phyloP scores from a whole-genome alignment of 2,329 filamentous ascomycete species.

The Penicillium brevicompactum region DNA sequence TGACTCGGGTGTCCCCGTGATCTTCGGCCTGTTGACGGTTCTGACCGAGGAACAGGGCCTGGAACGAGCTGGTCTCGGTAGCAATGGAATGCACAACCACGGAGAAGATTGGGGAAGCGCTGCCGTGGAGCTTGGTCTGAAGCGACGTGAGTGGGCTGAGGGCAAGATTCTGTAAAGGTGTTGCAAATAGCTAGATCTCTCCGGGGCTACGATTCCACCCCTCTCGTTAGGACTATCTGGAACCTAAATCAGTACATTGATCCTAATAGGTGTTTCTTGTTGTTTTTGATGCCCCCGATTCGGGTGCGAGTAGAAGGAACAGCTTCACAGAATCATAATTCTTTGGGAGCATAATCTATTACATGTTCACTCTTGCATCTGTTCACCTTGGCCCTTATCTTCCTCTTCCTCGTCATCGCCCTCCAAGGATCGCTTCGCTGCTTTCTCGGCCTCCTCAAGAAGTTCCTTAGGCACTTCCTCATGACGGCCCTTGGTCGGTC shows the following conservation, averaged over 20 bases:
- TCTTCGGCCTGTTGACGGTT: slow-evolving; percentile 90
- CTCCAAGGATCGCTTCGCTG: slow-evolving; percentile 88
- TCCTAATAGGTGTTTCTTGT: too few species aligned
- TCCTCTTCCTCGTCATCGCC: slow-evolving; percentile 83
- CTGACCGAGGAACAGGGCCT: slow-evolving; percentile 85
- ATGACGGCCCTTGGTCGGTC: slow-evolving; percentile 89
- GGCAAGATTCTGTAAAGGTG: slow-evolving; percentile 57
- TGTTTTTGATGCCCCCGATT: too few species aligned
- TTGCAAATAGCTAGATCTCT: not conserved
- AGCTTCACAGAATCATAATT: slow-evolving; percentile 16
- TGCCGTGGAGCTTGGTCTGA: slow-evolving; percentile 89
- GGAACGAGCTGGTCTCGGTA: slow-evolving; percentile 75
- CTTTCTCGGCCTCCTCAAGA: slow-evolving; percentile 85
- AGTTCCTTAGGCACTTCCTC: slow-evolving; percentile 91
- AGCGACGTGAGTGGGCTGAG: slow-evolving; percentile 79
- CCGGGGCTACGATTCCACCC: slow-evolving; percentile 4
- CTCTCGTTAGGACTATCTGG: not conserved
- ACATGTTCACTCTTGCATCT: slow-evolving; percentile 79
- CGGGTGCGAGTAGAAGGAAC: too few species aligned
- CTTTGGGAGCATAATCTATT: slow-evolving; percentile 22
- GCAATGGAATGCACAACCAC: slow-evolving; percentile 73
- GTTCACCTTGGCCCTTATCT: slow-evolving; percentile 66
- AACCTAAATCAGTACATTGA: too few species aligned
- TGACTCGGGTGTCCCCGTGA: slow-evolving; percentile 82
- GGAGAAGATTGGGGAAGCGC: slow-evolving; percentile 95